Base-by-base conservation (phyloP, 495 filamentous ascomycete genomes). In the Ramalina intermedia region DNA sequence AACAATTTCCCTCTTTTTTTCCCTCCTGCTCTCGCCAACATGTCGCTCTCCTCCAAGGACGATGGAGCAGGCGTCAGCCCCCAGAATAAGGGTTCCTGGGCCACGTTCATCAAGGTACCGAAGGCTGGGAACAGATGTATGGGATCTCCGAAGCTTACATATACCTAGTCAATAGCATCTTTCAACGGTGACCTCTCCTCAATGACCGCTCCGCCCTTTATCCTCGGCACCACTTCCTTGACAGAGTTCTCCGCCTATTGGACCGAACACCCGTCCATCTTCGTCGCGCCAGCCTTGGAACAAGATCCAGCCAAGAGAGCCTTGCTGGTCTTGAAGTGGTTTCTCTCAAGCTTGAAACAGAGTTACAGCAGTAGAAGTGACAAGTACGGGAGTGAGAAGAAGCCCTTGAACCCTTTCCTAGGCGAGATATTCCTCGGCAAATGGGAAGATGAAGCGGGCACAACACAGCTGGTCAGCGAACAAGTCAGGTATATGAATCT, bases 231-330 rank as follows among this genome's bases (percentile, higher is more conserved):
- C 23, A 94, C 85, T 48, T 94, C 87, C 56, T 74, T 98, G 45
- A 84, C 83, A 55, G 91, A 98, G 63, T 98, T 90, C 71, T 89
- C 84, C 50, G 85, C 87, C 42, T 96, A 96, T 72, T 98, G 91
- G 93, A 81, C 82, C 37, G 90, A 96, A 66, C 90, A 96, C 60
- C 91, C 91, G 2, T 71, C 76, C 51, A 66, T 93, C 47, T 91
- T 98, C 59, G 79, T 86, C 29, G 90, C 91, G 6, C 87, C 90
- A 1, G 83, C 87, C 18, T 72, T 73, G 42, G 91, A 96, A 64
- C 47, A 75, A 17, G 83, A 95, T 58, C 78, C 89, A 1, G 77
- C 79, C 51, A 93, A 89, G 71, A 78, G 91, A 47, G 81, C 87
- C 7, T 65, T 96, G 50, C 69, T 88, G 8, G 93, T 98, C 17